Base-by-base conservation (phyloP, 2,329 filamentous ascomycete species). In the Monilinia fructicola region DNA sequence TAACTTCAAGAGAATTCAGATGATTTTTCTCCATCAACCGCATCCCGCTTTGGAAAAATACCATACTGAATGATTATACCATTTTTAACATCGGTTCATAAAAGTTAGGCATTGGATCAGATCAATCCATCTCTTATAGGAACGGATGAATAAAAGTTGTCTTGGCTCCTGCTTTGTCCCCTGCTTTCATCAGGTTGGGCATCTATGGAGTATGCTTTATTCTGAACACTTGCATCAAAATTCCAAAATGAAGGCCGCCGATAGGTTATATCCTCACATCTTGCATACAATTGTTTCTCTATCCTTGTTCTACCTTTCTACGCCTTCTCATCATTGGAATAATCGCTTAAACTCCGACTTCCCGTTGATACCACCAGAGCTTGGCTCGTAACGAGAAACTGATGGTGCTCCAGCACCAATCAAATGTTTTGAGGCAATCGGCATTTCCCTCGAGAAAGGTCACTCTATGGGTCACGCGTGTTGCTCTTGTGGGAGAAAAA, bases 351-450 rank as follows among this genome's bases (percentile, higher is more conserved):
- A 67, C 64, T 35, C 52, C 64, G 55, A 44, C 55, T 26, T 64
- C 67, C 67, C 56, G 70, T 72, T 71, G 71, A 68, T 35, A 62
- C 66, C 65, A 66, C 64, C 66, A 54, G 46, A 23, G 28, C 64
- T 66, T 59, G 64, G 62, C 70, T 69, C 59, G 68, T 69, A 67
- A 65, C 68, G 66, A 61, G 50, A 54, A 60, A 67, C 63, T 71
- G 44, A 50, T 60, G 58, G 58, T 38, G 68, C 40, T 35, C 48
- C 40, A 69, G 69, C 67, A 62, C 73, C 73, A 73, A 73, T 74
- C 73, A 70, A 68, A 61, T n/a, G 62, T 67, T 58, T 66, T 74
- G 71, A 72, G 73, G 73, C 73, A 74, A 72, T 69, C 70, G 50
- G 23, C 23, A 38, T 55, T 67, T 16, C 54, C 54, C 64, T 65